Percentiles rank a stretch among this genome's conserved stretches.
These are phyloP conservation scores for Mycena chlorophos DNA, from an alignment of 768 basidiomycete species.

Conservation along the genomic window DNA sequence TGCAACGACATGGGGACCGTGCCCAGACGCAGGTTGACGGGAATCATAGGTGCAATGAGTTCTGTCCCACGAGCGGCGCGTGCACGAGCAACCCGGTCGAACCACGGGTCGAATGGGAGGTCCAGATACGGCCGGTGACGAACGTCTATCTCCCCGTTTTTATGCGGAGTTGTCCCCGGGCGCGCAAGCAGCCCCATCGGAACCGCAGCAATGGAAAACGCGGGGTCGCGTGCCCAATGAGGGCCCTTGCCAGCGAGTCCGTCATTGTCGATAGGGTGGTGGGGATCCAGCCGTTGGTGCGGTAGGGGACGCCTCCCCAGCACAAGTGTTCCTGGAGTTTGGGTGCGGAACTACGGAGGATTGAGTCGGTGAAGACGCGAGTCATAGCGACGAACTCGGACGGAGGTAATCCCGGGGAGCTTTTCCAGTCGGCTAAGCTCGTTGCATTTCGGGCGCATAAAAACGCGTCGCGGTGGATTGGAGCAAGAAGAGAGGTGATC, in stretches of 20 bases:
- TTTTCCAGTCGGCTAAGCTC: no score
- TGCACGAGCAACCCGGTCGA: neutral
- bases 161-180: neutral
- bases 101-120: neutral
- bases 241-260: neutral
- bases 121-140: neutral
- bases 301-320: neutral
- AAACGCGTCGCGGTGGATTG: no score
- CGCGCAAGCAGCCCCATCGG: neutral
- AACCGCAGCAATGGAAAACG: neutral
- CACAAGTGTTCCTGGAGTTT: neutral
- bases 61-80: neutral
- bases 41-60: neutral
- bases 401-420: neutral
- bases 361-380: neutral
- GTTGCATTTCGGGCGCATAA: no score
- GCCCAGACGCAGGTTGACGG: neutral
- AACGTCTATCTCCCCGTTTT: neutral
- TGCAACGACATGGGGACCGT: neutral
- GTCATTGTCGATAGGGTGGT: neutral
- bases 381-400: neutral
- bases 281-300: neutral
- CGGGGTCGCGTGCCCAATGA: neutral
- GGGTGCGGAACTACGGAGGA: neutral
- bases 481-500: no score